Evolutionary conservation across 176 grass and related monocot genomes (phyloP).

Genomic region (Raddia guianensis): DNA sequence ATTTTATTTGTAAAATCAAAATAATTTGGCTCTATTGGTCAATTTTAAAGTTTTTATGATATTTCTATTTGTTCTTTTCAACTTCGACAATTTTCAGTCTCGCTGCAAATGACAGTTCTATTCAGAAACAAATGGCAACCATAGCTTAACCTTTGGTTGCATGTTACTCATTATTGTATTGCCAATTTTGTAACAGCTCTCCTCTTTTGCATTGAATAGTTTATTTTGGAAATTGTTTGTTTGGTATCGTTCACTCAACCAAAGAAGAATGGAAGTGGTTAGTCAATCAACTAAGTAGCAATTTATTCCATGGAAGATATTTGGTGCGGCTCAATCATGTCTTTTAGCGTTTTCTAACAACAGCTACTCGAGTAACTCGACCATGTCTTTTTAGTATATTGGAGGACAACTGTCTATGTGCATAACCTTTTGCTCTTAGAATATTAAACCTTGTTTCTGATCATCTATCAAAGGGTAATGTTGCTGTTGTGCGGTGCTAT

Average conservation of each 20-base stretch:
- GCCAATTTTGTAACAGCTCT: background rate
- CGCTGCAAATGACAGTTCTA: background rate
- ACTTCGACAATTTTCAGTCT: background rate
- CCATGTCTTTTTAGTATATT: constrained; percentile 21
- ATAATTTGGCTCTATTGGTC: constrained; percentile 1
- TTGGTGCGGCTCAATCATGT: background rate
- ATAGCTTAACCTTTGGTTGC: constrained; percentile 2
- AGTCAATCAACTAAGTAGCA: background rate
- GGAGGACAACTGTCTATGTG: background rate
- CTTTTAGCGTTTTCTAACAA: background rate
- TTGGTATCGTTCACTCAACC: constrained; percentile 3
- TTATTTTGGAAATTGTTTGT: background rate
- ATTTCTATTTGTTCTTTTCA: background rate
- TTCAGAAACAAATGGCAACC: background rate
- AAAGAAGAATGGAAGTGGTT: background rate
- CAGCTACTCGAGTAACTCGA: background rate
- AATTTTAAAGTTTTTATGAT: constrained; percentile 16
- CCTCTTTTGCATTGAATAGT: background rate
- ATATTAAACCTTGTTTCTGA: background rate
- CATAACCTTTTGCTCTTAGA: constrained; percentile 13
- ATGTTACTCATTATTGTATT: background rate
- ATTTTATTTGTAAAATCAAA: constrained; percentile 4
- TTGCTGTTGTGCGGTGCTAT: background rate
- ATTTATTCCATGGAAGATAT: background rate
- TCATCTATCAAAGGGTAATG: background rate